Conservation (phyloP, 768 basidiomycete species). For the Lepiota subincarnata region DNA sequence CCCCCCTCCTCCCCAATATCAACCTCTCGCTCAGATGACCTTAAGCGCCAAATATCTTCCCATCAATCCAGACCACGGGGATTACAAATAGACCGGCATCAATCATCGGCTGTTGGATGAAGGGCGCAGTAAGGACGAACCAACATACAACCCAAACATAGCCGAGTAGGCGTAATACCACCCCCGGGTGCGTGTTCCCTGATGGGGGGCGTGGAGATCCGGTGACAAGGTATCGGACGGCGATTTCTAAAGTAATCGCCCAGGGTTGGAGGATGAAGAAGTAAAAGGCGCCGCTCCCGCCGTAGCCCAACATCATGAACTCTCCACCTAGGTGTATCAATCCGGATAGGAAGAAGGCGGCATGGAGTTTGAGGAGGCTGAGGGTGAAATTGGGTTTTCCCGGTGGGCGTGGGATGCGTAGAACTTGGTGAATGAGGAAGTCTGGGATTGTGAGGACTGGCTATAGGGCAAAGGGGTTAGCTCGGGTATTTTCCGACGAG, state of each 20-base stretch:
- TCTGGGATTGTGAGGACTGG: neutral
- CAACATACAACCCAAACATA: slow-evolving; percentile 14
- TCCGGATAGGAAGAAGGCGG: slow-evolving; percentile 29
- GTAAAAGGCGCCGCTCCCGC: slow-evolving; percentile 16
- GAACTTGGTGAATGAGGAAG: slow-evolving; percentile 18
- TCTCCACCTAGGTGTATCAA: slow-evolving; percentile 26
- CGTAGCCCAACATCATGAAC: slow-evolving; percentile 20
- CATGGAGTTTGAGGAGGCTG: slow-evolving; percentile 14
- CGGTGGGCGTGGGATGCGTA: slow-evolving; percentile 23
- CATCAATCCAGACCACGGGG: too few species aligned
- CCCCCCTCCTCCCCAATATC: too few species aligned
- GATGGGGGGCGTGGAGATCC: neutral
- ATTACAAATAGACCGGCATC: slow-evolving; percentile 4
- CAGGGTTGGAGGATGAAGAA: slow-evolving; percentile 29
- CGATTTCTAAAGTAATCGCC: slow-evolving; percentile 24
- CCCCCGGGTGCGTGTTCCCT: neutral
- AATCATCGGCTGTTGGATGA: slow-evolving; percentile 12
- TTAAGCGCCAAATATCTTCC: too few species aligned
- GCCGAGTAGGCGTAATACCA: slow-evolving; percentile 4
- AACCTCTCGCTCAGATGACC: too few species aligned
- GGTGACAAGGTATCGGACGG: slow-evolving; percentile 15
- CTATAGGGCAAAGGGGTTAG: neutral
- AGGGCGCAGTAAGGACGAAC: slow-evolving; percentile 6
- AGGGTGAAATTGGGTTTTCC: slow-evolving; percentile 11
- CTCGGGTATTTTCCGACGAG: neutral